phyloP scores from a whole-genome alignment of 2,329 filamentous ascomycete genomes.

The Lachnellula cervina region DNA sequence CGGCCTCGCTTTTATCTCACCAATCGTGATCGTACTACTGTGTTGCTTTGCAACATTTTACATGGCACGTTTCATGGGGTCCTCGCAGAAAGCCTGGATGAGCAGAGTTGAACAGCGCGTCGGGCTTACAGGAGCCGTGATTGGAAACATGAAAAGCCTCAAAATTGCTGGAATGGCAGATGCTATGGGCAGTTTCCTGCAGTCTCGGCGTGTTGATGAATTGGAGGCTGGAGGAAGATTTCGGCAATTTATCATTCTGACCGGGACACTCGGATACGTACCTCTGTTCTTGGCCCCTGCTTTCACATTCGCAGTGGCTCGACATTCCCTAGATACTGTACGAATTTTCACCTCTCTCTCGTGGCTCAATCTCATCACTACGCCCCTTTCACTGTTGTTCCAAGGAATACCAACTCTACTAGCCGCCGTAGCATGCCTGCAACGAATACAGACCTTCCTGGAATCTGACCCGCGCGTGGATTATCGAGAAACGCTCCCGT shows the following conservation, averaged over 20 bases:
- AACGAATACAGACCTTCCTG: slow-evolving; percentile 25
- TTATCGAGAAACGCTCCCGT: neutral
- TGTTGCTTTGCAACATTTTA: slow-evolving; percentile 26
- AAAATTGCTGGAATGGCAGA: slow-evolving; percentile 36
- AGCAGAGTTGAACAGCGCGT: slow-evolving; percentile 13
- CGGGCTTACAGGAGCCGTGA: slow-evolving; percentile 26
- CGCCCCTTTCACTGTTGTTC: slow-evolving; percentile 19
- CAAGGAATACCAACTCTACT: slow-evolving; percentile 19
- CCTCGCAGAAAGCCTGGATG: slow-evolving; percentile 20
- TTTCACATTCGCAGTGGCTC: slow-evolving; percentile 10
- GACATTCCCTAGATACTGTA: slow-evolving; percentile 5
- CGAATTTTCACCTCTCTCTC: slow-evolving; percentile 26
- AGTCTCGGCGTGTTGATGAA: slow-evolving; percentile 34
- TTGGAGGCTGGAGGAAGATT: slow-evolving; percentile 29
- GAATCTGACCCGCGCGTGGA: slow-evolving; percentile 3
- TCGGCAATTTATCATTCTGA: slow-evolving; percentile 7
- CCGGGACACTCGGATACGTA: neutral
- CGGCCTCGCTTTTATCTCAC: slow-evolving; percentile 30
- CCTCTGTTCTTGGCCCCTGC: slow-evolving; percentile 7
- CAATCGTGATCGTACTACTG: slow-evolving; percentile 38
- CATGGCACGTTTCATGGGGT: slow-evolving; percentile 9
- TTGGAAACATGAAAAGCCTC: slow-evolving; percentile 36
- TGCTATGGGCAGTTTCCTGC: slow-evolving; percentile 30
- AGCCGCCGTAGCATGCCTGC: slow-evolving; percentile 21
- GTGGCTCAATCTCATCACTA: slow-evolving; percentile 21